Percentiles rank a stretch among this genome's conserved stretches.
phyloP scores from a whole-genome alignment of 495 filamentous ascomycete genomes.

The Aspergillus kassunensis region DNA sequence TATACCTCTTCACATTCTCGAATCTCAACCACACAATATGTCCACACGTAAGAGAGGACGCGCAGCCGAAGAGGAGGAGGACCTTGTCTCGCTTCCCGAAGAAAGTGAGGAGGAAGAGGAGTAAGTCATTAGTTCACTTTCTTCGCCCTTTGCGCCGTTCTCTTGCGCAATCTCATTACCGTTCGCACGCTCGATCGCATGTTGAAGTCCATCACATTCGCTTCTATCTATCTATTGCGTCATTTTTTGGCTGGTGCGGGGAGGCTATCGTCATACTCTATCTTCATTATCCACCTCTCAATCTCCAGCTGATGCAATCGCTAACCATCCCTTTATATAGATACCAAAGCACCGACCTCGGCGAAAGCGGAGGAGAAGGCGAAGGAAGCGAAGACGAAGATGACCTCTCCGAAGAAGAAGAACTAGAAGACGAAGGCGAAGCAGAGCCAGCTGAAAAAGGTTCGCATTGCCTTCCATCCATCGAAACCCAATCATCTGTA shows the following conservation, averaged over 20 bases:
- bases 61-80: slow-evolving; percentile 54
- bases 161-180: background rate
- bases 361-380: slow-evolving; percentile 38
- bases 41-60: slow-evolving; percentile 66
- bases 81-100: slow-evolving; percentile 59
- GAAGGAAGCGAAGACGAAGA: slow-evolving; percentile 29
- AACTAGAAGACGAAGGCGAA: slow-evolving; percentile 32
- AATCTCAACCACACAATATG: slow-evolving; percentile 34
- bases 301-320: no score
- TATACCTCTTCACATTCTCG: slow-evolving; percentile 7
- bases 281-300: background rate
- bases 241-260: background rate
- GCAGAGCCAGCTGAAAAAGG: slow-evolving; percentile 27
- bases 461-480: slow-evolving; percentile 26
- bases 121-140: slow-evolving; percentile 37
- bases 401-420: slow-evolving; percentile 24
- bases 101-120: slow-evolving; percentile 62
- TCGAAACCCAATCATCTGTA: background rate
- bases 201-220: no score
- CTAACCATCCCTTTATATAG: slow-evolving; percentile 19
- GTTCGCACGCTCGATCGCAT: no score
- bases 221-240: background rate
- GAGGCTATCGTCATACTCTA: background rate
- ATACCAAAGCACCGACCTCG: slow-evolving; percentile 53
- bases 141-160: background rate